These are phyloP conservation scores for Boletus huronensis DNA, from an alignment of 768 basidiomycete genomes.

Conservation along the genomic window DNA sequence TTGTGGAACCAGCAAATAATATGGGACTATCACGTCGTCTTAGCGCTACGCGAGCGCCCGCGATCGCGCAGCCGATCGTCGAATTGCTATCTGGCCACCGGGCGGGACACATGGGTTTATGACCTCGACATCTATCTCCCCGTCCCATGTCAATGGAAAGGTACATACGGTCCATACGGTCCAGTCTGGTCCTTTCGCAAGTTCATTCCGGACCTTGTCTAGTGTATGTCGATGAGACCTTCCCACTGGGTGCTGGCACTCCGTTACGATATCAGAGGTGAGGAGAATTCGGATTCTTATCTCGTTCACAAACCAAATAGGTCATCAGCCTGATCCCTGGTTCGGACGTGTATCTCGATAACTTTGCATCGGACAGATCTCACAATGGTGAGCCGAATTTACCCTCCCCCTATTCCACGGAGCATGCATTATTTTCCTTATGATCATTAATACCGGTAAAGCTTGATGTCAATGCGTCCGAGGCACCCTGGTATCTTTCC, in stretches of 20 bases:
- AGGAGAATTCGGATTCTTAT: conserved; percentile 9
- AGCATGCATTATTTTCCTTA: neutral
- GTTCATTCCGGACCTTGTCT: conserved; percentile 20
- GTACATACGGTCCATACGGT: conserved; percentile 30
- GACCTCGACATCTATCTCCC: conserved; percentile 59
- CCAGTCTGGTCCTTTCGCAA: conserved; percentile 1
- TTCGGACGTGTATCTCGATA: conserved; percentile 44
- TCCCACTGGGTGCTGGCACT: conserved; percentile 32
- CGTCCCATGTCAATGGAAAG: conserved; percentile 49
- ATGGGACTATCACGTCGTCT: conserved; percentile 77
- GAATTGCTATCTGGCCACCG: conserved; percentile 2
- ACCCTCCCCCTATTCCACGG: conserved; percentile 9
- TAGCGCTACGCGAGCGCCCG: conserved; percentile 43
- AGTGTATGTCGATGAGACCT: conserved; percentile 49
- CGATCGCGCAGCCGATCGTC: neutral
- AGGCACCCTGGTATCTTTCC: conserved; percentile 34
- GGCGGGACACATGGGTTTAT: conserved; percentile 52
- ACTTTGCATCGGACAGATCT: conserved; percentile 72
- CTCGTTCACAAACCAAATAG: conserved; percentile 3
- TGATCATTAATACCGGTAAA: neutral
- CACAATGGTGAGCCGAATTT: conserved; percentile 56
- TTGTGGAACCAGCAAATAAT: conserved; percentile 61
- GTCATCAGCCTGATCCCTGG: conserved; percentile 53
- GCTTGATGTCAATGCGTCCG: conserved; percentile 10
- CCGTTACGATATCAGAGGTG: conserved; percentile 45